Base-by-base conservation (phyloP, 345 rosid species). In the Eucalyptus erythrocorys region DNA sequence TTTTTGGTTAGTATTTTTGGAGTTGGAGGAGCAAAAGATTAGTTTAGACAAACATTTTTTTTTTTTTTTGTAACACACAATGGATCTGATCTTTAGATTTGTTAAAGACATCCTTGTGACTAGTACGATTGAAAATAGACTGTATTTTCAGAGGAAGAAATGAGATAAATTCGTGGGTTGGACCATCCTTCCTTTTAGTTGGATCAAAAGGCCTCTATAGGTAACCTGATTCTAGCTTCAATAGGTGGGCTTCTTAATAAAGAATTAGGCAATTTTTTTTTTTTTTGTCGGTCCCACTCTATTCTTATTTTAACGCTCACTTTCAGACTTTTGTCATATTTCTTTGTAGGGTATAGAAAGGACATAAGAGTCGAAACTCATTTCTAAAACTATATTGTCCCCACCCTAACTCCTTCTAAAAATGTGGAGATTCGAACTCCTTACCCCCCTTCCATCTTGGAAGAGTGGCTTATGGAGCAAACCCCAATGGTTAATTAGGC, bases 61-160 rank as follows among this genome's bases (percentile, higher is more conserved):
- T n/a, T n/a, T 64, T 21, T 64, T 30, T 64, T 64, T 1, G 1
- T 2, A 9, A 4, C 0, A 7, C 76, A 64, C 2, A 2, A 10
- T 15, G 5, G 32, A 8, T 14, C 2, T 32, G 2, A 55, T 55
- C 13, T 24, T 10, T 1, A 5, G 61, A 55, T 55, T 9, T 9
- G 13, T 55, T 55, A 8, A 55, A 1, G 61, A 24, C 61, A 55
- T 55, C 13, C 13, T 55, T 55, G 10, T 10, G 30, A 9, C 30
- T 24, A 4, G 13, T 9, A 4, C 24, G 61, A 55, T 10, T 24
- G 61, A 64, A n/a, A 64, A n/a, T n/a, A 8, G 10, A n/a, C 14
- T 4, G 76, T 1, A 16, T n/a, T n/a, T 16, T 64, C 1, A 64
- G 3, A n/a, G 19, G 7, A 17, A 14, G 76, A 64, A 51, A 64